phyloP scores from a whole-genome alignment of 2,329 filamentous ascomycete genomes.

The Hymenoscyphus infarciens region DNA sequence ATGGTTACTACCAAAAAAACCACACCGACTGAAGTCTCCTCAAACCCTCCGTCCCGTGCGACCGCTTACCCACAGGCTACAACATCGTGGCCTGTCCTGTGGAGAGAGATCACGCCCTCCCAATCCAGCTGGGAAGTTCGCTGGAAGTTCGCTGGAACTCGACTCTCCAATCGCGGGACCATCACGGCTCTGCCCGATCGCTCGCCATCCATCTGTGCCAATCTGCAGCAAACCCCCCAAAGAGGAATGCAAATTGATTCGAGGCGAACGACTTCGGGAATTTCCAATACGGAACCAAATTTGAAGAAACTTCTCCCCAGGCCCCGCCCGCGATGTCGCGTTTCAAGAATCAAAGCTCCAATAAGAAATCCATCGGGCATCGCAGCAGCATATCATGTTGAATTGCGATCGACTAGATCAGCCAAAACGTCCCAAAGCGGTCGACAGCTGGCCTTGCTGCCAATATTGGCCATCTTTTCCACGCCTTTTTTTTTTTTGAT shows the following conservation, averaged over 20 bases:
- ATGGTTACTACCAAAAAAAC: neutral
- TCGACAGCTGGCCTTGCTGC: conserved; percentile 12
- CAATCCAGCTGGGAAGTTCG: neutral
- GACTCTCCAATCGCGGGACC: neutral
- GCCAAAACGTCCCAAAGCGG: conserved; percentile 7
- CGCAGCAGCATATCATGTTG: neutral
- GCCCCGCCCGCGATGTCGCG: neutral
- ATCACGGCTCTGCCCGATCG: neutral
- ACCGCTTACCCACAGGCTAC: neutral
- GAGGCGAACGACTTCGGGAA: neutral
- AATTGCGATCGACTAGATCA: conserved; percentile 12
- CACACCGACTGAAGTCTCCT: neutral
- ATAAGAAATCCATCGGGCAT: neutral
- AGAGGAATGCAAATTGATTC: neutral
- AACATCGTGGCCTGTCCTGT: neutral
- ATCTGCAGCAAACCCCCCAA: neutral
- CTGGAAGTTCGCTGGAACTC: conserved; percentile 1
- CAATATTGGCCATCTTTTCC: conserved; percentile 19
- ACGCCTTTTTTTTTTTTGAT: conserved; percentile 15
- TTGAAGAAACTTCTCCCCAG: neutral
- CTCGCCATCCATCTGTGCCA: too few species aligned
- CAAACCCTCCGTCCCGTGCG: neutral
- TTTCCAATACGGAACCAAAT: neutral
- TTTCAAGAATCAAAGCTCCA: neutral
- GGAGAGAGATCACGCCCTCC: neutral